Evolutionary conservation across 1,284 basidiomycete species (phyloP).

Genomic region (Coniferiporia sulphurascens): DNA sequence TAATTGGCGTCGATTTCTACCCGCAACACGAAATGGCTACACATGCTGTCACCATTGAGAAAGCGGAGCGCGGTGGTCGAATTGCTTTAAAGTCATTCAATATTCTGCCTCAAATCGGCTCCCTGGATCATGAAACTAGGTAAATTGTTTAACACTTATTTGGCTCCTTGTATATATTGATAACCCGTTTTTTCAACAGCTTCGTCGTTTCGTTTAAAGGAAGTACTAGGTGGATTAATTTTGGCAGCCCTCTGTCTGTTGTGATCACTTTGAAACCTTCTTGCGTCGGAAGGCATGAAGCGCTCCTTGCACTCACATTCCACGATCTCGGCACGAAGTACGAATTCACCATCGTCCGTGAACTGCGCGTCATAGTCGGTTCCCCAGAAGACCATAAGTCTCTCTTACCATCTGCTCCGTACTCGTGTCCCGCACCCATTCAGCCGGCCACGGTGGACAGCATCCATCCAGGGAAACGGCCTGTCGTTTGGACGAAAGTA

Average conservation of each 20-base stretch:
- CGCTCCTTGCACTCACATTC: not conserved
- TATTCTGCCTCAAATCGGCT: not conserved
- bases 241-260: not conserved
- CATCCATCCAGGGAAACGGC: not conserved
- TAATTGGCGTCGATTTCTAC: not conserved
- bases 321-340: not conserved
- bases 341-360: not conserved
- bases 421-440: not conserved
- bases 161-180: too few species aligned
- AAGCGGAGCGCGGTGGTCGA: not conserved
- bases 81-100: not conserved
- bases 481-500: not conserved
- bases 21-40: not conserved
- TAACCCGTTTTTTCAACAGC: not conserved
- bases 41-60: not conserved
- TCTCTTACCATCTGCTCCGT: not conserved
- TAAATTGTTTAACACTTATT: not conserved
- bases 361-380: not conserved
- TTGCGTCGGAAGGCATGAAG: not conserved
- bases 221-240: not conserved
- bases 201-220: not conserved
- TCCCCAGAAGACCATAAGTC: not conserved
- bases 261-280: not conserved
- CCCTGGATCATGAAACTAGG: not conserved
- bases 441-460: not conserved